Conservation (phyloP, 2,329 filamentous ascomycete species). For the Drechslerella dactyloides region DNA sequence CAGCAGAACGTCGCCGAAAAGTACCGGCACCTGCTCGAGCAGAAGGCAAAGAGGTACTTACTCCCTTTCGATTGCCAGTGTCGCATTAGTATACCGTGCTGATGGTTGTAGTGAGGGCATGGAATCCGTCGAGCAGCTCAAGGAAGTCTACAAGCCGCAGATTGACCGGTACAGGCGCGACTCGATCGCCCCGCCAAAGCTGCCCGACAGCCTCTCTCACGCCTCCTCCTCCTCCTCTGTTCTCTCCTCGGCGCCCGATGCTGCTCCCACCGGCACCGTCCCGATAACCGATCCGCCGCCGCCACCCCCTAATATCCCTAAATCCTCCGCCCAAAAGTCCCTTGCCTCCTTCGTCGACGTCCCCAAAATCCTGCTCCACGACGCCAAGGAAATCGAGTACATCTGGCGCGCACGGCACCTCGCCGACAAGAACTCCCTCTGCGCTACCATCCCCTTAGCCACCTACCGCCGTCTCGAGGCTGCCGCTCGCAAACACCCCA, state of each 20-base stretch:
- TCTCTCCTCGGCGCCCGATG: conserved; percentile 55
- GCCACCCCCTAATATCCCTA: conserved; percentile 58
- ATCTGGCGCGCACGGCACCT: conserved; percentile 92
- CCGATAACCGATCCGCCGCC: conserved; percentile 55
- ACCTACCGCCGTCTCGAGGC: conserved; percentile 76
- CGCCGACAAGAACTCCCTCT: conserved; percentile 74
- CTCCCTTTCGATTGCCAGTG: conserved; percentile 50
- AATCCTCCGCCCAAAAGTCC: conserved; percentile 63
- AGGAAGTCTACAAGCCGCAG: conserved; percentile 81
- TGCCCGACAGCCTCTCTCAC: conserved; percentile 53
- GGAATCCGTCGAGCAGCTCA: conserved; percentile 74
- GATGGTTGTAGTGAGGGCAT: conserved; percentile 64
- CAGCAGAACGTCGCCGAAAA: conserved; percentile 78
- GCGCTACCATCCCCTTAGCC: conserved; percentile 75
- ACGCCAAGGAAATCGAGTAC: conserved; percentile 76
- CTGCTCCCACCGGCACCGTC: conserved; percentile 47
- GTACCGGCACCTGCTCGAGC: conserved; percentile 83
- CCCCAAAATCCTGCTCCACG: conserved; percentile 73
- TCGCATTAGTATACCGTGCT: conserved; percentile 14
- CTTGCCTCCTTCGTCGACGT: conserved; percentile 77
- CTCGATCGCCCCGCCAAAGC: conserved; percentile 64
- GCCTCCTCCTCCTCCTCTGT: conserved; percentile 10
- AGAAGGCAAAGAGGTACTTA: conserved; percentile 73
- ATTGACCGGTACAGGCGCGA: conserved; percentile 75
- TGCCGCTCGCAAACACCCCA: conserved; percentile 76